phyloP scores from a whole-genome alignment of 2,329 filamentous ascomycete species.

The Diplodia mutila region DNA sequence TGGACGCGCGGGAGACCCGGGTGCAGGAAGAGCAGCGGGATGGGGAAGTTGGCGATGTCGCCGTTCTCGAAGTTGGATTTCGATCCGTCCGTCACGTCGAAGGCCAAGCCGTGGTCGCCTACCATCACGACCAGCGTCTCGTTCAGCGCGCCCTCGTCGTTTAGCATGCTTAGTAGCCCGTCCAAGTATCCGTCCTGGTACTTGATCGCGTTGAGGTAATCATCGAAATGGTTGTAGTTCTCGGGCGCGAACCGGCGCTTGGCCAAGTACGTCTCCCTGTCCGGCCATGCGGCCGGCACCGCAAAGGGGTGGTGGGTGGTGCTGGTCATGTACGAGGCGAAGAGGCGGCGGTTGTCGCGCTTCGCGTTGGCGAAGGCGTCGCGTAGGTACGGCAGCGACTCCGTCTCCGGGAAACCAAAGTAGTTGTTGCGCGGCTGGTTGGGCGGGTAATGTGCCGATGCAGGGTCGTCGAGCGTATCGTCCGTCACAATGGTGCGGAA shows the following conservation, averaged over 20 bases:
- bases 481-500: slow-evolving; percentile 30
- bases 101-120: slow-evolving; percentile 48
- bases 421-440: slow-evolving; percentile 45
- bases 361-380: slow-evolving; percentile 41
- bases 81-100: slow-evolving; percentile 44
- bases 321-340: slow-evolving; percentile 43
- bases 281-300: slow-evolving; percentile 35
- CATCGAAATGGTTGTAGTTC: slow-evolving; percentile 35
- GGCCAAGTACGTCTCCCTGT: slow-evolving; percentile 16
- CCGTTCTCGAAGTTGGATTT: slow-evolving; percentile 49
- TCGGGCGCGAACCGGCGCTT: slow-evolving; percentile 4
- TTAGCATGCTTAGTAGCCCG: slow-evolving; percentile 46
- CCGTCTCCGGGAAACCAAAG: slow-evolving; percentile 50
- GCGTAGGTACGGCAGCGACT: slow-evolving; percentile 45
- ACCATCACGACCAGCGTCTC: slow-evolving; percentile 53
- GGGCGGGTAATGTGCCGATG: slow-evolving; percentile 40
- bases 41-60: slow-evolving; percentile 50
- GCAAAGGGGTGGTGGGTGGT: slow-evolving; percentile 51
- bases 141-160: slow-evolving; percentile 50
- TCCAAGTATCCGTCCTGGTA: slow-evolving; percentile 48
- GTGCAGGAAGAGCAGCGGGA: slow-evolving; percentile 52
- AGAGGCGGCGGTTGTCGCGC: slow-evolving; percentile 39
- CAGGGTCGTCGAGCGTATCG: slow-evolving; percentile 30
- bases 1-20: slow-evolving; percentile 49
- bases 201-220: slow-evolving; percentile 49